These are phyloP conservation scores for Amphicarpaea edgeworthii DNA, from an alignment of 306 rosid species.

Conservation along the genomic window DNA sequence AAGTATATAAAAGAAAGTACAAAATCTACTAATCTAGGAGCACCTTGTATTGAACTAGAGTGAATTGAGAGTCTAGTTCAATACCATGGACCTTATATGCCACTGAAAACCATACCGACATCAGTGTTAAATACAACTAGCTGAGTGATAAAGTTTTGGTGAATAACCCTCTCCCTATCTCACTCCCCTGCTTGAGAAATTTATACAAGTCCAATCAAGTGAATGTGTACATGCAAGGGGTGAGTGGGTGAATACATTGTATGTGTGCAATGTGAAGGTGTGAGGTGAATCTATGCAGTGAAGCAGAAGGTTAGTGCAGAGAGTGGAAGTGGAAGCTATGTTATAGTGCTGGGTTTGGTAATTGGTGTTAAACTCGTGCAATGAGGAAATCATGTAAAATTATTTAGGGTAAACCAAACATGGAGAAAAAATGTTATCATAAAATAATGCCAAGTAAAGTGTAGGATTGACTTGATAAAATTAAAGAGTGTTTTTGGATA, in stretches of 20 bases:
- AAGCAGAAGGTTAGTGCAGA: not conserved
- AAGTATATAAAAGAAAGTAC: no score
- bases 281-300: not conserved
- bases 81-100: no score
- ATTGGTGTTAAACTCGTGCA: not conserved
- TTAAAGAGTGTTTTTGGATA: not conserved
- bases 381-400: conserved; percentile 1
- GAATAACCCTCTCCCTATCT: no score
- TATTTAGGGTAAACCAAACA: conserved; percentile 22
- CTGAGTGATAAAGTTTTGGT: no score
- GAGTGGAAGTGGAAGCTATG: no score
- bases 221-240: not conserved
- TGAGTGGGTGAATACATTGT: not conserved
- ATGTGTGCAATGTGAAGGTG: not conserved
- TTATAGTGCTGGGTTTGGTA: no score
- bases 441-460: conserved; percentile 19
- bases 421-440: conserved; percentile 50
- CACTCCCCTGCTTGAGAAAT: no score
- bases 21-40: no score
- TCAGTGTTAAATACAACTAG: no score
- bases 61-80: no score
- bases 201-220: not conserved
- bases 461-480: conserved; percentile 27
- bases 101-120: no score
- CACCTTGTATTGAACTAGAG: no score